These are phyloP conservation scores for Chloroidium sp. DNA, from an alignment of 163 green algal species.

Conservation along the genomic window DNA sequence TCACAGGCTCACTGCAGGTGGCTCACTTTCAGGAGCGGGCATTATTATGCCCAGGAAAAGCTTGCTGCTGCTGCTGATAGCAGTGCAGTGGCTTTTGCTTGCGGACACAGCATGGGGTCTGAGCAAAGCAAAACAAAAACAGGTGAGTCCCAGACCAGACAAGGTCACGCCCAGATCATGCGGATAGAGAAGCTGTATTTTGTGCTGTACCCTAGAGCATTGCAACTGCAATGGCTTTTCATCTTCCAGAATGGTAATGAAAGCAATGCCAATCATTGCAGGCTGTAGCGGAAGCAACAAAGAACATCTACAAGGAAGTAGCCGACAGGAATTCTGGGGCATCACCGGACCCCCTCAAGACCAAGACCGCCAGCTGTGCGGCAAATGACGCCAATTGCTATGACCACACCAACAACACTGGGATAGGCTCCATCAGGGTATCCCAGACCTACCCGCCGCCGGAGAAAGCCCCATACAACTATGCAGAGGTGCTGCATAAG, in stretches of 20 bases:
- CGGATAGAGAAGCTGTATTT: no score
- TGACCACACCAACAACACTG: constrained; percentile 6
- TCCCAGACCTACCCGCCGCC: background rate
- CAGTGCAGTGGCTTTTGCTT: background rate
- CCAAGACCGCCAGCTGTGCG: background rate
- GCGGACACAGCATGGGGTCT: background rate
- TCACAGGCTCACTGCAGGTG: no score
- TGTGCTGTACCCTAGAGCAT: background rate
- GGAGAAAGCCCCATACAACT: constrained; percentile 16
- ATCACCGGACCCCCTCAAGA: background rate
- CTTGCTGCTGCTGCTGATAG: background rate
- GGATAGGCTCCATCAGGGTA: constrained; percentile 1
- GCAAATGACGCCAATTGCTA: background rate
- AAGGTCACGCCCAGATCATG: no score
- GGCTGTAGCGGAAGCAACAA: background rate
- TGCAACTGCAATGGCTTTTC: background rate
- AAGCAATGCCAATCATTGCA: background rate
- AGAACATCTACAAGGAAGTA: background rate
- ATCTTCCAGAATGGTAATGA: background rate
- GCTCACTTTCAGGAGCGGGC: background rate
- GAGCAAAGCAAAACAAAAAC: background rate
- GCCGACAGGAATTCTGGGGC: background rate
- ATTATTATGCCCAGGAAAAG: background rate
- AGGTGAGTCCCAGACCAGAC: background rate
- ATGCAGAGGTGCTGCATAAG: constrained; percentile 27